phyloP scores from a whole-genome alignment of 2,329 filamentous ascomycete species.

The Neonectria faginata region DNA sequence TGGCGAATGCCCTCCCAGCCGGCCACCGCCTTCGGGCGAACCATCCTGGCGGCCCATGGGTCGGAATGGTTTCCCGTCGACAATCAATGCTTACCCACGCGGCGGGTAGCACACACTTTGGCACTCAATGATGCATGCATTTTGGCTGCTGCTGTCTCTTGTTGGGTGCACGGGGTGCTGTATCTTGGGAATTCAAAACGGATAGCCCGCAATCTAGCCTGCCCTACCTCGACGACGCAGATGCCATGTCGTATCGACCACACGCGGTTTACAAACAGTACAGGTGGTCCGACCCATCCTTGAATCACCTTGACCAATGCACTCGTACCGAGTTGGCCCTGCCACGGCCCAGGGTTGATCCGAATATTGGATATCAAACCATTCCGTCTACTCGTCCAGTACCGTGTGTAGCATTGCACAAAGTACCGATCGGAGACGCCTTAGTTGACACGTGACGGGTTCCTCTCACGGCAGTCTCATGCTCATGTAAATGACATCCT shows the following conservation, averaged over 20 bases:
- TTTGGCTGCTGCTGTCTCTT: conserved; percentile 18
- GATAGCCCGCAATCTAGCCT: conserved; percentile 32
- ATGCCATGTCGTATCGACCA: conserved; percentile 38
- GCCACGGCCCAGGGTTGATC: conserved; percentile 29
- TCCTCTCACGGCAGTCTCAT: conserved; percentile 7
- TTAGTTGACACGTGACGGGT: conserved; percentile 20
- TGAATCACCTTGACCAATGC: conserved; percentile 20
- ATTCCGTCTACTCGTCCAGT: conserved; percentile 14
- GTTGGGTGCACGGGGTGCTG: conserved; percentile 31
- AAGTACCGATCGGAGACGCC: background rate
- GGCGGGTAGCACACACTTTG: conserved; percentile 27
- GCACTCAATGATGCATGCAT: conserved; percentile 38
- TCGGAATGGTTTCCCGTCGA: conserved; percentile 21
- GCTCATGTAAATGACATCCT: background rate
- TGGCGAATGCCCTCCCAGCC: conserved; percentile 28
- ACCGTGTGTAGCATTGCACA: conserved; percentile 1
- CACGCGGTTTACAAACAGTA: conserved; percentile 11
- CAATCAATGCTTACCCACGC: conserved; percentile 19
- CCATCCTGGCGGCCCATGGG: conserved; percentile 31
- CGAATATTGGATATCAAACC: conserved; percentile 29
- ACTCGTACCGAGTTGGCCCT: conserved; percentile 18
- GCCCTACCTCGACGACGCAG: conserved; percentile 39
- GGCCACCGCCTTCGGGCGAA: conserved; percentile 37
- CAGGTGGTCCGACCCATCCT: conserved; percentile 21
- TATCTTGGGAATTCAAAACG: conserved; percentile 39